Base-by-base conservation (phyloP, 371 early-diverging fungal species). In the Syncephalastrum contaminatum region DNA sequence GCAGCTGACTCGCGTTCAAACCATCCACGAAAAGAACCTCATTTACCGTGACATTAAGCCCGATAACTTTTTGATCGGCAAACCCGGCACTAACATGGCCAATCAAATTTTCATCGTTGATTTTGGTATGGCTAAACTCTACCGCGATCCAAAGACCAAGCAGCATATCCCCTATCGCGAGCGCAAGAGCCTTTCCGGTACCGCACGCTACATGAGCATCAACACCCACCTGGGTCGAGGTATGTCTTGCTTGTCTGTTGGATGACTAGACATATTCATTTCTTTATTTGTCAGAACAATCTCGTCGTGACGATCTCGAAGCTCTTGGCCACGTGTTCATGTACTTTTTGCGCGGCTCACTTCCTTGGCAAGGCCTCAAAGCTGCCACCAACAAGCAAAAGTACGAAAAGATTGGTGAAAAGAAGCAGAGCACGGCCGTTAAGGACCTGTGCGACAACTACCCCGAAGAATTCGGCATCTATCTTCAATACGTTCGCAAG, bases 21-120 rank as follows among this genome's bases (percentile, higher is more conserved):
- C 85, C 5, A 84, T 98, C 48, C 99, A 99, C 67, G 93, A 95
- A 56, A 88, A 88, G 64, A 91, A 95, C 67, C 79, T 94, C 56
- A 90, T 99, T 42, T 98, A 99, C 74, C 46, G 98, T 54, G 99
- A 99, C 73, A 96, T 99, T 65, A 99, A 99, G 71, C 99, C 99
- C 18, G 99, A 98, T 73, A 99, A 99, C 80, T 98, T 99, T 70
- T 75, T 94, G 25, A 84, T 92, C 54, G 92, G 93, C 42, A 72
- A 88, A 15, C 81, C 88, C 5, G 60, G 75, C 54, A 74, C 79
- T 22, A 74, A 82, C 12, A 62, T 71, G 25, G 72, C 75, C 10
- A 71, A 72, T 53, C 70, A 66, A 41, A 68, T 87, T 19, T 86
- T 82, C 59, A 85, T 89, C 66, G 77, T 96, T 52, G 96, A 96